These are phyloP conservation scores for Podaxis sp. DNA, from an alignment of 768 basidiomycete genomes.

Conservation along the genomic window DNA sequence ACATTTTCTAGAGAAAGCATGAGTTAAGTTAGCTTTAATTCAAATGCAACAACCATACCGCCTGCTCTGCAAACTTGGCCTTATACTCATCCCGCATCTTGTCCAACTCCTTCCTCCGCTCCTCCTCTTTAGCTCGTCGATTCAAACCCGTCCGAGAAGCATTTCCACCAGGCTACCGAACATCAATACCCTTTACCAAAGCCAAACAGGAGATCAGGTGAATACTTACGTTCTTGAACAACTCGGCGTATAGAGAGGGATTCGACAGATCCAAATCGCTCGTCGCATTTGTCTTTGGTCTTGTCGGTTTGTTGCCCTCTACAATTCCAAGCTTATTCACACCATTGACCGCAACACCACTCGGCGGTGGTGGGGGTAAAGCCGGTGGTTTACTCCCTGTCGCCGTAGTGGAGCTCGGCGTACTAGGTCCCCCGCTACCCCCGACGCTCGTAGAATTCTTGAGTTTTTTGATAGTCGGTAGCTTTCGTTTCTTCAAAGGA, in stretches of 20 bases:
- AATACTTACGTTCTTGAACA: slow-evolving; percentile 56
- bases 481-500: slow-evolving; percentile 59
- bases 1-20: slow-evolving; percentile 34
- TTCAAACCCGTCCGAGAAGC: slow-evolving; percentile 40
- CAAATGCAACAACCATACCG: slow-evolving; percentile 36
- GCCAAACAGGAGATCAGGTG: not conserved
- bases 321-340: slow-evolving; percentile 25
- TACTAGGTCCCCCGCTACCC: slow-evolving; percentile 23
- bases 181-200: not conserved
- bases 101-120: slow-evolving; percentile 64
- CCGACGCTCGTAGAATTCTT: slow-evolving; percentile 35
- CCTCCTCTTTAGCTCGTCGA: slow-evolving; percentile 57
- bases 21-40: not conserved
- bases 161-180: slow-evolving; percentile 38
- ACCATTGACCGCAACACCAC: slow-evolving; percentile 18
- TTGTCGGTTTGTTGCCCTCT: slow-evolving; percentile 27
- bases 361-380: slow-evolving; percentile 10
- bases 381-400: slow-evolving; percentile 23
- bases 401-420: slow-evolving; percentile 15
- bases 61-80: slow-evolving; percentile 53
- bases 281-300: slow-evolving; percentile 32
- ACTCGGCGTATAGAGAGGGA: slow-evolving; percentile 56
- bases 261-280: slow-evolving; percentile 67
- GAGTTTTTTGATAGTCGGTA: slow-evolving; percentile 70
- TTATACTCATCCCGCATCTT: slow-evolving; percentile 71